Conservation (phyloP, 2,329 filamentous ascomycete species). For the Dothistroma septosporum region DNA sequence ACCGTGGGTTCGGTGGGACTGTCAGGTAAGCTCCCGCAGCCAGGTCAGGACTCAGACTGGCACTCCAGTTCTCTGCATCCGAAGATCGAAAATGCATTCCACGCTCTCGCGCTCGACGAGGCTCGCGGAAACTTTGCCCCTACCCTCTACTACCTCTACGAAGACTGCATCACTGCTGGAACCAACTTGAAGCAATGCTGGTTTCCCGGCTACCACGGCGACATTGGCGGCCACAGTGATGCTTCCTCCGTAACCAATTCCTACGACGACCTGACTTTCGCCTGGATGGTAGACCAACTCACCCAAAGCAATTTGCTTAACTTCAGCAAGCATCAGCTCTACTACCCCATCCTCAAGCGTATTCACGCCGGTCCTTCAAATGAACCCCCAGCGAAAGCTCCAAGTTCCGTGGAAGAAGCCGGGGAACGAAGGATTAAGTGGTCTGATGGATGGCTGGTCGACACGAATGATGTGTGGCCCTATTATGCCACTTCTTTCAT, state of each 20-base stretch:
- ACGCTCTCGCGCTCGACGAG: slow-evolving; percentile 52
- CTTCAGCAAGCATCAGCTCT: slow-evolving; percentile 13
- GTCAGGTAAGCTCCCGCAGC: slow-evolving; percentile 13
- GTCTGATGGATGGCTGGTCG: slow-evolving; percentile 12
- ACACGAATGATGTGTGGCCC: slow-evolving; percentile 11
- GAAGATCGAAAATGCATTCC: slow-evolving; percentile 49
- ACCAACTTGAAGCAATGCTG: slow-evolving; percentile 47
- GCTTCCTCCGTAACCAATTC: slow-evolving; percentile 19
- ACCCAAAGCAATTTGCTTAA: slow-evolving; percentile 12
- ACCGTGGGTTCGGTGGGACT: slow-evolving; percentile 38
- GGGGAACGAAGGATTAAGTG: slow-evolving; percentile 16
- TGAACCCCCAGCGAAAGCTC: background rate
- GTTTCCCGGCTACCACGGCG: slow-evolving; percentile 51
- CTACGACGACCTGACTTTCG: slow-evolving; percentile 35
- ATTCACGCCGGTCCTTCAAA: slow-evolving; percentile 11
- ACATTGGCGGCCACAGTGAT: slow-evolving; percentile 46
- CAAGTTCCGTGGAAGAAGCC: slow-evolving; percentile 14
- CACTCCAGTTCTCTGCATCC: slow-evolving; percentile 19
- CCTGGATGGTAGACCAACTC: slow-evolving; percentile 39
- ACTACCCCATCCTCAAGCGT: slow-evolving; percentile 17
- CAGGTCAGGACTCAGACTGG: slow-evolving; percentile 15
- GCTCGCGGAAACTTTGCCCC: slow-evolving; percentile 47
- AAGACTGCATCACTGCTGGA: slow-evolving; percentile 13
- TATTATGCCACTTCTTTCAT: slow-evolving; percentile 14
- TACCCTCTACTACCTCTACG: slow-evolving; percentile 42